Conservation (phyloP, 2,329 filamentous ascomycete genomes). For the Talaromyces amestolkiae region DNA sequence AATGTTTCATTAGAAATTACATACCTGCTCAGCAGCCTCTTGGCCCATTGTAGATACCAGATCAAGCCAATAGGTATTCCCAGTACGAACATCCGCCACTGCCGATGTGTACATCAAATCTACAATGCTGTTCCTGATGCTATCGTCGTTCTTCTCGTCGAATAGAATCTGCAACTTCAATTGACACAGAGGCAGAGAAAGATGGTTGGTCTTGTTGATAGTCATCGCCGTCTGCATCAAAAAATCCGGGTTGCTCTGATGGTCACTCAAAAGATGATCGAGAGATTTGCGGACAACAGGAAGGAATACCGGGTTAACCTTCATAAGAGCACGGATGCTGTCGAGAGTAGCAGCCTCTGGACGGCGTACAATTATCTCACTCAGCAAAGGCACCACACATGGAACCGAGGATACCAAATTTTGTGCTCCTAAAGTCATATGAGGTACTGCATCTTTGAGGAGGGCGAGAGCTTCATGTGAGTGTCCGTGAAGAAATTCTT, state of each 20-base stretch:
- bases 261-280: slow-evolving; percentile 32
- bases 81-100: slow-evolving; percentile 35
- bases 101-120: slow-evolving; percentile 43
- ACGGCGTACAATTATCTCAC: slow-evolving; percentile 35
- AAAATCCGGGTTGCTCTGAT: slow-evolving; percentile 23
- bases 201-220: slow-evolving; percentile 38
- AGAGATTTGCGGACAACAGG: slow-evolving; percentile 32
- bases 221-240: slow-evolving; percentile 36
- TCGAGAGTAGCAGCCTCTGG: slow-evolving; percentile 30
- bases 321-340: slow-evolving; percentile 31
- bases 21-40: slow-evolving; percentile 37
- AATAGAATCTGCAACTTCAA: slow-evolving; percentile 44
- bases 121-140: slow-evolving; percentile 34
- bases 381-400: slow-evolving; percentile 31
- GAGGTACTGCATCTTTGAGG: slow-evolving; percentile 32
- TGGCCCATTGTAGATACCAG: slow-evolving; percentile 39
- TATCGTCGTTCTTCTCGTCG: slow-evolving; percentile 29
- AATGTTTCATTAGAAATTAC: slow-evolving; percentile 3
- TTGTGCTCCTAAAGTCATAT: slow-evolving; percentile 19
- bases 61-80: slow-evolving; percentile 39
- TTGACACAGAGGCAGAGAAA: slow-evolving; percentile 45
- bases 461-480: slow-evolving; percentile 34
- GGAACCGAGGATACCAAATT: slow-evolving; percentile 22
- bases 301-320: slow-evolving; percentile 29
- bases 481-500: slow-evolving; percentile 39